Evolutionary conservation across 164 flowering plant species (phyloP).

Genomic region (Litsea cubeba): DNA sequence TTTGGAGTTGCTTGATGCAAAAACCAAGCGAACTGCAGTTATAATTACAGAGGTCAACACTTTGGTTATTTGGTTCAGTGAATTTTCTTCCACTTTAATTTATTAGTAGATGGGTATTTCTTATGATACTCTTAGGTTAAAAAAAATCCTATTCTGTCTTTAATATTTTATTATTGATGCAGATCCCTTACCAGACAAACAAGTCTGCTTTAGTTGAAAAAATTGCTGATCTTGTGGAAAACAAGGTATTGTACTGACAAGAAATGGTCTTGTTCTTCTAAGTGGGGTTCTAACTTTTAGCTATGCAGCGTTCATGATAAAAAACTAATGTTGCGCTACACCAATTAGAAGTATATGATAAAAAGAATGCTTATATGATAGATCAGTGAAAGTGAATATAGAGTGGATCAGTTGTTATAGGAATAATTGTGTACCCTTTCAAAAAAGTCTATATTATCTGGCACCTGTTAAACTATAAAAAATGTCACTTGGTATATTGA

Average conservation of each 20-base stretch:
- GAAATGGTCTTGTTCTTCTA: background rate
- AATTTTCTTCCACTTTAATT: background rate
- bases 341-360: too few species aligned
- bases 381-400: too few species aligned
- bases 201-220: constrained; percentile 85
- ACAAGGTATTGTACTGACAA: constrained; percentile 46
- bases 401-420: too few species aligned
- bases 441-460: too few species aligned
- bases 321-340: too few species aligned
- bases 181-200: constrained; percentile 96
- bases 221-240: constrained; percentile 95
- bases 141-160: background rate
- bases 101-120: too few species aligned
- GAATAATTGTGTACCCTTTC: too few species aligned
- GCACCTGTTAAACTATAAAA: too few species aligned
- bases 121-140: too few species aligned
- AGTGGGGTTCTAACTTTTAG: background rate
- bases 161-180: constrained; percentile 15
- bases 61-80: background rate
- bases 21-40: constrained; percentile 65
- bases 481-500: too few species aligned
- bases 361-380: too few species aligned
- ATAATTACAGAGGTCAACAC: constrained; percentile 72
- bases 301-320: background rate
- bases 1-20: constrained; percentile 70